Base-by-base conservation (phyloP, 2,329 filamentous ascomycete genomes). In the Coniochaeta ligniaria region DNA sequence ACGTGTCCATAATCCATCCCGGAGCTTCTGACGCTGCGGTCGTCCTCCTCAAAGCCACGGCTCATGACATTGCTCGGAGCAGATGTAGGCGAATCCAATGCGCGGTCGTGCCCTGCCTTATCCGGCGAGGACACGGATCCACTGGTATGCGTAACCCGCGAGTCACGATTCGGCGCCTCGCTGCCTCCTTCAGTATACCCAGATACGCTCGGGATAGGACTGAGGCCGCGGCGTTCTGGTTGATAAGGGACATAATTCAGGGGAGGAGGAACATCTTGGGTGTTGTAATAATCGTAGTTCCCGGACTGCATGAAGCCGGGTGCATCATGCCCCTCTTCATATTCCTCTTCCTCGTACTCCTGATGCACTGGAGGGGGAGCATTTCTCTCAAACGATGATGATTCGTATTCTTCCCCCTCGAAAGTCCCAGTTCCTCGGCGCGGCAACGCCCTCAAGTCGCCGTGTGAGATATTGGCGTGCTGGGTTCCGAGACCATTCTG, bases 141-240 rank as follows among this genome's bases (percentile, higher is more conserved):
- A 22, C 76, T 77, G 2, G 74, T 72, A 16, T 78, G 80, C 52
- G 81, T 81, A 35, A 82, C 75, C 61, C 79, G 75, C 1, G 85
- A 84, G 61, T 87, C 81, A 57, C 83, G 83, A 67, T 83, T 83
- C 33, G 75, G 75, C 36, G 77, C 76, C 63, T 87, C 82, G 67
- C 80, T 87, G 59, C 85, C 85, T 55, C 86, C 85, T 67, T 92
- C 87, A 4, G 85, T 88, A 68, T 92, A 94, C 63, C 93, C 95
- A 12, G 92, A 94, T 17, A 96, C 91, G 68, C 93, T 97, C 66
- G 95, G 93, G 62, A 96, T 93, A 0, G 94, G 94, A 70, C 93
- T 97, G 57, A 96, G 76, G 12, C 87, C 88, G 47, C 90, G 88
- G 59, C 85, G 82, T 66, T 89, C 85, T 12, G 85, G 81, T 66